These are phyloP conservation scores for Neodidymelliopsis sp. DNA, from an alignment of 2,329 filamentous ascomycete species.

Conservation along the genomic window DNA sequence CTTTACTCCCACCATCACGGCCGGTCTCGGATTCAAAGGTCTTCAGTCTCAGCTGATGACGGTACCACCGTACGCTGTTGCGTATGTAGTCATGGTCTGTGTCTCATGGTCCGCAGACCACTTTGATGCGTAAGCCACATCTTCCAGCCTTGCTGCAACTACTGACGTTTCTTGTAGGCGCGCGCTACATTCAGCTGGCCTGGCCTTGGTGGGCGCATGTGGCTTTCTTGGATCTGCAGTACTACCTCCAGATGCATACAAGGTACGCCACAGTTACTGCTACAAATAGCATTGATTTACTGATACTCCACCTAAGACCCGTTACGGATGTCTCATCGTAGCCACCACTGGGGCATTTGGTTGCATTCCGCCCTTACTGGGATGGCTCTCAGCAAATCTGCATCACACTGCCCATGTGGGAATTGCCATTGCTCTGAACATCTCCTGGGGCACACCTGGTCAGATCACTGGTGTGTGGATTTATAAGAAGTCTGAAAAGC, in stretches of 20 bases:
- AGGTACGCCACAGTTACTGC: too few relatives aligned
- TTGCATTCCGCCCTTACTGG: slow-evolving; percentile 72
- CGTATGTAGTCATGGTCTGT: slow-evolving; percentile 59
- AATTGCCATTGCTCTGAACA: slow-evolving; percentile 74
- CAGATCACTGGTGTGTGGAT: slow-evolving; percentile 79
- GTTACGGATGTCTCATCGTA: slow-evolving; percentile 76
- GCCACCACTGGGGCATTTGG: slow-evolving; percentile 72
- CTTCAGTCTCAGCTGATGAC: slow-evolving; percentile 71
- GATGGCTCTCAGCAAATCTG: slow-evolving; percentile 74
- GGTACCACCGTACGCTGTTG: slow-evolving; percentile 70
- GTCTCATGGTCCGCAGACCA: slow-evolving; percentile 30
- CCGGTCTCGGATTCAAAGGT: slow-evolving; percentile 62
- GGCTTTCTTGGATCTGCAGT: slow-evolving; percentile 70
- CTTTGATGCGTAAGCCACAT: slow-evolving; percentile 25
- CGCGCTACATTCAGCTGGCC: slow-evolving; percentile 58
- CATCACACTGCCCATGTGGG: slow-evolving; percentile 70
- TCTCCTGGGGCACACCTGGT: slow-evolving; percentile 71
- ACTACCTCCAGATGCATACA: slow-evolving; percentile 68
- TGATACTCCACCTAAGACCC: too few relatives aligned
- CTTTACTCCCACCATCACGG: slow-evolving; percentile 71
- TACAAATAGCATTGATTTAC: too few relatives aligned
- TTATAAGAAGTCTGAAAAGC: slow-evolving; percentile 69
- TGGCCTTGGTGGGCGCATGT: slow-evolving; percentile 55
- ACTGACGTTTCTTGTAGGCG: slow-evolving; percentile 38
- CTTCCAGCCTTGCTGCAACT: too few relatives aligned